A percentile compares a stretch with the other conserved stretches of the same genome.
Evolutionary conservation across 306 rosid genomes (phyloP).

Genomic region (Quercus dentata): DNA sequence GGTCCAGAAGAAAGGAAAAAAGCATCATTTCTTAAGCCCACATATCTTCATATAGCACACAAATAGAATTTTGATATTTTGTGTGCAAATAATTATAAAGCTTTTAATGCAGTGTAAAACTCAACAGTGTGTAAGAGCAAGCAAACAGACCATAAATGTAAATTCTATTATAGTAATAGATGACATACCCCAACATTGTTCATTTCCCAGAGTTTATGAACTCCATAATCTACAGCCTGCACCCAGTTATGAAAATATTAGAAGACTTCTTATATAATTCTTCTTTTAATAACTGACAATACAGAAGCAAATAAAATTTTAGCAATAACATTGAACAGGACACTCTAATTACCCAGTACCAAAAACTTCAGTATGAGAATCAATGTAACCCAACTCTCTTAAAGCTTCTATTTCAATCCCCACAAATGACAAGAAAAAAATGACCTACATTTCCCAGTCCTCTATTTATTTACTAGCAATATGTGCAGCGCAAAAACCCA

Average conservation of each 20-base stretch:
- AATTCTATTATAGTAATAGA: background rate
- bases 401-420: background rate
- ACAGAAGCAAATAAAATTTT: background rate
- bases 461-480: too few species aligned
- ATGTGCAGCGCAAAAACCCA: too few species aligned
- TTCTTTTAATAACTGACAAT: too few species aligned
- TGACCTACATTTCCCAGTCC: background rate
- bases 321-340: background rate
- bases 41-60: background rate
- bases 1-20: background rate
- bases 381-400: background rate
- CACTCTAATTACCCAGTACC: background rate
- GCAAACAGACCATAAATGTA: background rate
- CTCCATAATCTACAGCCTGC: conserved; percentile 98
- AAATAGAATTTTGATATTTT: background rate
- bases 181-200: conserved; percentile 86
- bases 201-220: conserved; percentile 84
- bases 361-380: background rate
- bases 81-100: too few species aligned
- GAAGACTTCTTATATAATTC: background rate
- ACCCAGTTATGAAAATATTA: conserved; percentile 10
- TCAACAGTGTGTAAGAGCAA: background rate
- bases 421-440: background rate
- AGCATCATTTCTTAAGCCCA: background rate
- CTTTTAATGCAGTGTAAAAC: background rate